Evolutionary conservation across 768 basidiomycete species (phyloP).

Genomic region (Holtermanniella nyarrowii): DNA sequence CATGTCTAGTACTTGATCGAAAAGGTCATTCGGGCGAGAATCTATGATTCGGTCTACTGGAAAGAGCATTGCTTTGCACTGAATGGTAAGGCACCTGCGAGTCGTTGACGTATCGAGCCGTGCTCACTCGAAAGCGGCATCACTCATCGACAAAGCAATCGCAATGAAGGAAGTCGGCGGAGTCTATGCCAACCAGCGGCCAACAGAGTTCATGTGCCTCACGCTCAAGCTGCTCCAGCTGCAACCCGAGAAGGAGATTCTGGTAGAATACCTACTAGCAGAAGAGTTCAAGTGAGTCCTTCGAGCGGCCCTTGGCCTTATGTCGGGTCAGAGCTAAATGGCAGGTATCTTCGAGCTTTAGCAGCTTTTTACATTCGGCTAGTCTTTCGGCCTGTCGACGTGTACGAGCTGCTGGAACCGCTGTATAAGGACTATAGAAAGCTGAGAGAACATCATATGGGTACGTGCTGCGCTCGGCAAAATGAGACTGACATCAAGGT

Average conservation of each 20-base stretch:
- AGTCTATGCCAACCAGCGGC: conserved; percentile 80
- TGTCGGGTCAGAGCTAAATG: background rate
- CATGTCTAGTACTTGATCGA: conserved; percentile 74
- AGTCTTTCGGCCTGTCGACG: conserved; percentile 81
- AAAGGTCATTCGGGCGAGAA: conserved; percentile 88
- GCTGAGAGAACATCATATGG: conserved; percentile 64
- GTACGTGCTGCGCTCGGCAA: conserved; percentile 46
- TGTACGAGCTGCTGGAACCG: conserved; percentile 88
- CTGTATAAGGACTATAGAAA: conserved; percentile 89
- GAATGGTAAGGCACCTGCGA: conserved; percentile 52
- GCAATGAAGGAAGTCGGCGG: conserved; percentile 75
- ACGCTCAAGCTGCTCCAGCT: conserved; percentile 90
- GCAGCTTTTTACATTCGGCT: conserved; percentile 90
- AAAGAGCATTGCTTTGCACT: conserved; percentile 98
- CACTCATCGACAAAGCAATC: conserved; percentile 85
- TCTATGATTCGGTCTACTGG: conserved; percentile 92
- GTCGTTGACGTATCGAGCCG: background rate
- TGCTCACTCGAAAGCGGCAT: conserved; percentile 59
- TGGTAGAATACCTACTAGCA: conserved; percentile 86
- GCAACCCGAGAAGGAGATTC: conserved; percentile 94
- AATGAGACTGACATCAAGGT: conserved; percentile 44
- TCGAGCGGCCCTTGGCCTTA: background rate
- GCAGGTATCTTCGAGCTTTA: conserved; percentile 82
- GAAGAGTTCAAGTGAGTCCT: conserved; percentile 93
- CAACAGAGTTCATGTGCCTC: conserved; percentile 86